phyloP scores from a whole-genome alignment of 148 eudicot genomes.

The Salicornia ramosissima region DNA sequence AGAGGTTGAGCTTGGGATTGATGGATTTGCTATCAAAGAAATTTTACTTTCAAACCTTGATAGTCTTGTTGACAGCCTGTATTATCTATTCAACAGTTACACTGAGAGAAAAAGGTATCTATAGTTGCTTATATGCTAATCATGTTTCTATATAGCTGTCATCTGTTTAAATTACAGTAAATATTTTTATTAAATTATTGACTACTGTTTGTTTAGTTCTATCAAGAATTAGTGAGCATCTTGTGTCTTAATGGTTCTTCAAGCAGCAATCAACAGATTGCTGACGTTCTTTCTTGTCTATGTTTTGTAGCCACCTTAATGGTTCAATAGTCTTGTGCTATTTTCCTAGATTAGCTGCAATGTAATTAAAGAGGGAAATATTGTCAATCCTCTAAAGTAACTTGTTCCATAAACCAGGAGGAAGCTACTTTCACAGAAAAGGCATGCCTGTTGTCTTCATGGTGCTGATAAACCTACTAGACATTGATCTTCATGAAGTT shows the following conservation, averaged over 20 bases:
- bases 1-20: conserved; percentile 45
- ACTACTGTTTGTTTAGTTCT: background rate
- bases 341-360: background rate
- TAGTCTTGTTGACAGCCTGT: conserved; percentile 61
- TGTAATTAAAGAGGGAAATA: background rate
- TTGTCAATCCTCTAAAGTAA: background rate
- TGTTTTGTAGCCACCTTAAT: background rate
- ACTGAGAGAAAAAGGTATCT: conserved; percentile 54
- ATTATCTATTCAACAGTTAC: conserved; percentile 42
- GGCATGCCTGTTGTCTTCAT: background rate
- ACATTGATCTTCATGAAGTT: background rate
- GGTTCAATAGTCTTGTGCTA: background rate
- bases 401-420: background rate
- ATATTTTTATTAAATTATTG: background rate
- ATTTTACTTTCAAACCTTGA: conserved; percentile 55
- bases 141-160: too few relatives aligned
- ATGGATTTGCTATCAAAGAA: conserved; percentile 32
- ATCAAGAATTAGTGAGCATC: background rate
- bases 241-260: background rate
- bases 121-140: background rate
- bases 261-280: background rate
- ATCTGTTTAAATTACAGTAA: background rate
- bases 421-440: background rate
- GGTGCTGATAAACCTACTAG: background rate
- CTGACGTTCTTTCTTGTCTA: background rate